These are phyloP conservation scores for Psilocybe tampanensis DNA, from an alignment of 768 basidiomycete genomes.

Conservation along the genomic window DNA sequence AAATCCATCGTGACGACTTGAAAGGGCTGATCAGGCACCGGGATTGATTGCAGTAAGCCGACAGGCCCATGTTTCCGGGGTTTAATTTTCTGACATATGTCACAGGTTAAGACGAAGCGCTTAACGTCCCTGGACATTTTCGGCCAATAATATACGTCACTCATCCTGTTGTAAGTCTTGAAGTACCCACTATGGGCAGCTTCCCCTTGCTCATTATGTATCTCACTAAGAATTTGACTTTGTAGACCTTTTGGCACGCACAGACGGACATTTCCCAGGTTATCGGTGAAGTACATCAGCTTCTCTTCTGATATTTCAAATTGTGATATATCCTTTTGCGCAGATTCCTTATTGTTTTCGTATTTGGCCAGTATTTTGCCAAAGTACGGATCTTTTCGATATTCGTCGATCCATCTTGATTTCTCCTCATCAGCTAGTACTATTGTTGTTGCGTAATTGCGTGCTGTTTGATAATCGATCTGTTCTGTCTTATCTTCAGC, in stretches of 20 bases:
- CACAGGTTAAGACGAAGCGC: slow-evolving; percentile 14
- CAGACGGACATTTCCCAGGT: background rate
- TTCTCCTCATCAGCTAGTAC: background rate
- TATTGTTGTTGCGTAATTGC: background rate
- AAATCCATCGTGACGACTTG: slow-evolving; percentile 22
- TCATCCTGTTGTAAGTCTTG: slow-evolving; percentile 3
- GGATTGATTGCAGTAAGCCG: slow-evolving; percentile 21
- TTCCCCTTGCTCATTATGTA: background rate
- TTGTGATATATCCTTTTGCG: background rate
- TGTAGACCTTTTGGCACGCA: background rate
- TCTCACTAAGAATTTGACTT: background rate
- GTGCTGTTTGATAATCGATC: background rate
- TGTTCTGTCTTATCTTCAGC: background rate
- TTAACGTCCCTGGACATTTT: slow-evolving; percentile 1
- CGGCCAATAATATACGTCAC: slow-evolving; percentile 2
- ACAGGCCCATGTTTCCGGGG: slow-evolving; percentile 10
- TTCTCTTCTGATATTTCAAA: background rate
- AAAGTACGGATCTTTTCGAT: too few relatives aligned
- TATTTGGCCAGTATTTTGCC: too few relatives aligned
- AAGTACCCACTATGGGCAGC: background rate
- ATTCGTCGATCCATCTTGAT: background rate
- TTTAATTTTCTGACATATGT: slow-evolving; percentile 29
- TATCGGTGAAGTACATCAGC: background rate
- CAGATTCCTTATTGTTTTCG: too few relatives aligned
- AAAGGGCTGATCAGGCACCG: slow-evolving; percentile 23